These are phyloP conservation scores for Microcos paniculata DNA, from an alignment of 345 rosid genomes.

Conservation along the genomic window DNA sequence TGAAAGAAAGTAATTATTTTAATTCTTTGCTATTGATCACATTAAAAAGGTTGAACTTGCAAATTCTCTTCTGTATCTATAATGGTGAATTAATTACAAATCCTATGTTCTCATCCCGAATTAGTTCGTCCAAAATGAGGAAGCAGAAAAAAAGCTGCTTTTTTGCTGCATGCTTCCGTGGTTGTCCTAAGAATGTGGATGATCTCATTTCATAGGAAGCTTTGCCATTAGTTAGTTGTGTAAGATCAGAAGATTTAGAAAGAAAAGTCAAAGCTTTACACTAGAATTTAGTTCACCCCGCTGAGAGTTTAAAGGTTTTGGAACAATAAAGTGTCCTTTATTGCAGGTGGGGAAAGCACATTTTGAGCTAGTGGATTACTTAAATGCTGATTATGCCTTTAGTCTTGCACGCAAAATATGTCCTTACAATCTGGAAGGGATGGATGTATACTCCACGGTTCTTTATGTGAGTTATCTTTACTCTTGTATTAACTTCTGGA, in stretches of 20 bases:
- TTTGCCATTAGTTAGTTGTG: background rate
- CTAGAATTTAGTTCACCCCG: background rate
- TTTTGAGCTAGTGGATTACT: slow-evolving; percentile 59
- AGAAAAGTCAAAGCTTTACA: background rate
- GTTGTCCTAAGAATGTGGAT: background rate
- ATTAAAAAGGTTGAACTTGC: background rate
- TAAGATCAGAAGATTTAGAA: background rate
- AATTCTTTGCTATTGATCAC: background rate
- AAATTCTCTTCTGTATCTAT: background rate
- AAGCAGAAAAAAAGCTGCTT: background rate
- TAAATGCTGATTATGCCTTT: slow-evolving; percentile 53
- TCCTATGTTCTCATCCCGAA: background rate
- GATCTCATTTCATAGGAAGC: background rate
- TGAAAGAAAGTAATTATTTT: background rate
- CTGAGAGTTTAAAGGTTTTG: slow-evolving; percentile 7
- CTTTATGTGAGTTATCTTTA: slow-evolving; percentile 54
- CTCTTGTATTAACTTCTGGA: background rate
- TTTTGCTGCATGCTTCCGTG: background rate
- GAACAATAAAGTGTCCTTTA: background rate
- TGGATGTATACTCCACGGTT: slow-evolving; percentile 65
- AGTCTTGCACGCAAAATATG: slow-evolving; percentile 51
- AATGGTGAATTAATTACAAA: background rate
- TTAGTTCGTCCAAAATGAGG: background rate
- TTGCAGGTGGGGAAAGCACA: slow-evolving; percentile 67
- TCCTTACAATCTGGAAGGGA: slow-evolving; percentile 56